Evolutionary conservation across 495 filamentous ascomycete species (phyloP).

Genomic region (Halenospora varia): DNA sequence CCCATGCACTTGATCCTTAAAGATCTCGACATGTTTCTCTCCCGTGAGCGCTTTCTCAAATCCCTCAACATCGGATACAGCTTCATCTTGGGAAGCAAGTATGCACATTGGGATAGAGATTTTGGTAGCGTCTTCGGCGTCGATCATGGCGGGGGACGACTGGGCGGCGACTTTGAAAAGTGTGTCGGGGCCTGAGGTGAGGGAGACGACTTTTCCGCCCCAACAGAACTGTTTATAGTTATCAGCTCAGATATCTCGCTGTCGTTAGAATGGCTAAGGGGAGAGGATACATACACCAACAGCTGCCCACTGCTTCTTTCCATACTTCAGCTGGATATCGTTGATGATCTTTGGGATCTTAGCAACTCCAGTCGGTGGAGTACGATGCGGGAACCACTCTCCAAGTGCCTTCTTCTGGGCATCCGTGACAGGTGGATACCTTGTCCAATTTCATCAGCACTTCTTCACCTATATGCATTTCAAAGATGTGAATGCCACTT

Average conservation of each 20-base stretch:
- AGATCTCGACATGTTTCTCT: constrained; percentile 76
- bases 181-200: constrained; percentile 53
- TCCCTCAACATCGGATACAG: constrained; percentile 58
- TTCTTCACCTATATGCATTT: background rate
- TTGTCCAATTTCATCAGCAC: background rate
- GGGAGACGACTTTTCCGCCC: constrained; percentile 70
- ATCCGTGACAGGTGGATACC: constrained; percentile 72
- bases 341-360: constrained; percentile 62
- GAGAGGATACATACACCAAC: constrained; percentile 52
- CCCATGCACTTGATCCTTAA: constrained; percentile 75
- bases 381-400: constrained; percentile 68
- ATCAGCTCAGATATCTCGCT: background rate
- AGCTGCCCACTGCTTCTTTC: constrained; percentile 67
- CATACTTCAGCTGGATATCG: constrained; percentile 48
- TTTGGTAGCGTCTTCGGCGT: constrained; percentile 63
- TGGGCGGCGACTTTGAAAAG: constrained; percentile 65
- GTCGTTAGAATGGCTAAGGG: background rate
- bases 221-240: constrained; percentile 53
- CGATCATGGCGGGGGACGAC: constrained; percentile 85
- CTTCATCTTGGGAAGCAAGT: constrained; percentile 66
- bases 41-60: constrained; percentile 63
- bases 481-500: constrained; percentile 5
- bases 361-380: constrained; percentile 55
- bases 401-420: constrained; percentile 73
- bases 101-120: constrained; percentile 61